Evolutionary conservation across 805 yeast genomes (phyloP), one percentile per base, ranked within the genome.

Genomic region (Saturnispora silvae): DNA sequence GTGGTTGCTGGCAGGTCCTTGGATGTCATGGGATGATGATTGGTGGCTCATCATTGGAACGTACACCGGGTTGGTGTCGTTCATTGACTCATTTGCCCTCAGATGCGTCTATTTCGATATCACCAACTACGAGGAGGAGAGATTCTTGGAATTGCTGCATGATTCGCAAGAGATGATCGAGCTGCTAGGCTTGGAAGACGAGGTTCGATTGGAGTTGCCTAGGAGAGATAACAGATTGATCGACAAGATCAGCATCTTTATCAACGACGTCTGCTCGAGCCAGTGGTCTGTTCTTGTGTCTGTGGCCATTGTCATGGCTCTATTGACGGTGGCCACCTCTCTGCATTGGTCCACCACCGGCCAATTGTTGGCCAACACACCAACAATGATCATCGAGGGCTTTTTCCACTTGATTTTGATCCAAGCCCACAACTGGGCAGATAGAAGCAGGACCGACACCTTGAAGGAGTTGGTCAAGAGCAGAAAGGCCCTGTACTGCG

Each of bases 21-120:
- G 50, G n/a, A 52, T 65, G 61, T 20, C 46, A 23, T 65, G 60
- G 59, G 45, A 45, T 44, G 57, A 53, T 33, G 52, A 62, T 39
- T 65, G 70, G 70, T 65, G 68, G 68, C 48, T 65, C 29, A 62
- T 65, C 28, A 64, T 63, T 42, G 70, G 70, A 33, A 64, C 70
- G 2, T 65, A 65, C 41, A 61, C 70, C 0, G 70, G 70, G 15
- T 50, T 65, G 17, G 51, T 64, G 28, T 69, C 69, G 1, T 64
- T 63, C 42, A 36, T 60, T 32, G 70, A 65, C 42, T 68, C 69
- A 2, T 65, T 61, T 42, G 61, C 59, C 26, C 47, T 65, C 26
- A 52, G 70, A 46, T 57, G 63, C 37, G 61, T 57, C 14, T 64
- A 59, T 30, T 53, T 50, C 33, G 48, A 61, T 20, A 50, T 47